Evolutionary conservation across 2,329 filamentous ascomycete genomes (phyloP), one percentile per base, ranked within the genome.

Genomic region (Fusarium sp.): DNA sequence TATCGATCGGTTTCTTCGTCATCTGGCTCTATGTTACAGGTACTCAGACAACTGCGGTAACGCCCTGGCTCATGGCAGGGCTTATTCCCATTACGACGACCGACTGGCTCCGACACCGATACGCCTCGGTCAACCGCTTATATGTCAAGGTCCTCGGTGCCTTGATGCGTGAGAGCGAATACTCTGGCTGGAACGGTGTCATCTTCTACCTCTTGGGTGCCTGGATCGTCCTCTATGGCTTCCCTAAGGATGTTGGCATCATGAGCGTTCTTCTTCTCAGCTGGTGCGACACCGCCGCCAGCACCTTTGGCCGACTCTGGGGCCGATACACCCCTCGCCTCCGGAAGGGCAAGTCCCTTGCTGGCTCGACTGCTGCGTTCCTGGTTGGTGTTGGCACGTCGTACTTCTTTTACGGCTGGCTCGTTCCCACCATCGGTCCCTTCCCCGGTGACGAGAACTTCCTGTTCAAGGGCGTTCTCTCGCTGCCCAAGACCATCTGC

Each of bases 271-370:
- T 99, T 74, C 87, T 99, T 40, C 88, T 99, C 24, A 97, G 93
- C 76, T 99, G 96, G 96, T 99, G 96, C 81, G 96, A 99, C 79
- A 98, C 96, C 2, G 96, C 96, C 36, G 96, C 96, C 51, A 96
- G 92, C 77, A 99, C 96, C 0, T 94, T 99, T 76, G 96, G 96
- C 54, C 89, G 96, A 56, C 84, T 95, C 15, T 98, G 93, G 82
- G 96, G 96, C 42, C 88, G 91, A 66, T 94, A 98, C 77, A 99
- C 96, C 3, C 93, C 93, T 38, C 88, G 92, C 53, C 87, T 99
- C 57, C 89, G 96, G 65, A 87, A 87, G 67, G 94, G 94, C 42
- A 99, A 99, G 87, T 97, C 94, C 63, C 84, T 98, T 28, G 96
- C 96, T 19, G 96, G 96, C 1, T 96, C 92, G 11, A 76, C 94